These are phyloP conservation scores for Trapa bicornis DNA, from an alignment of 345 rosid genomes.

Conservation along the genomic window DNA sequence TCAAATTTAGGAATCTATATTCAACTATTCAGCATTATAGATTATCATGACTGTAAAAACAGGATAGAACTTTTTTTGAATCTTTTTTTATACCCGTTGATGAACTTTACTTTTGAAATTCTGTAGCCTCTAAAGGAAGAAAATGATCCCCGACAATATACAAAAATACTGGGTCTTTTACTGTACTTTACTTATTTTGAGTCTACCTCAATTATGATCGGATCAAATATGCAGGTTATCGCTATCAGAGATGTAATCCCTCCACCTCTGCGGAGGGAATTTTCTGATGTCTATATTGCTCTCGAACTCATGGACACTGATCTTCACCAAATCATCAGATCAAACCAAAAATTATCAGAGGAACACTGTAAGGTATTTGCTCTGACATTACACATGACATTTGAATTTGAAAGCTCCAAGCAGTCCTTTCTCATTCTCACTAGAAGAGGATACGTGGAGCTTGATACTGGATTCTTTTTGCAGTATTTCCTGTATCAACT, in stretches of 20 bases:
- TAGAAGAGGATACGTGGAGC: background rate
- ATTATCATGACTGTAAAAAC: background rate
- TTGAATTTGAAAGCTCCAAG: background rate
- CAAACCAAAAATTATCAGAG: conserved; percentile 78
- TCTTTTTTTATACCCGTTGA: background rate
- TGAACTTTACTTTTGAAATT: background rate
- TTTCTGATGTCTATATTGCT: conserved; percentile 75
- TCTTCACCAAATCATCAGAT: conserved; percentile 87
- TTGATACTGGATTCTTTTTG: background rate
- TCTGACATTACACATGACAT: background rate
- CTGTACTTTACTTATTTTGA: background rate
- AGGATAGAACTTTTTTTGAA: background rate
- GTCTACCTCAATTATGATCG: background rate
- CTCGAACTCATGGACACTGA: conserved; percentile 92
- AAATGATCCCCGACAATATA: background rate
- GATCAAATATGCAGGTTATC: conserved; percentile 43
- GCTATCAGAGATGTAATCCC: conserved; percentile 82
- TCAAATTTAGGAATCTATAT: background rate
- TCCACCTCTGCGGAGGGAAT: conserved; percentile 74
- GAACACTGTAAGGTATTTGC: conserved; percentile 86
- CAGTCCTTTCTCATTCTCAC: background rate
- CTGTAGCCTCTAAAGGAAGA: background rate
- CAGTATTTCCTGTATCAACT: conserved; percentile 96
- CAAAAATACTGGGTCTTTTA: background rate
- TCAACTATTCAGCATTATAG: background rate